Evolutionary conservation across 768 basidiomycete species (phyloP).

Genomic region (Cyclocybe cylindracea): DNA sequence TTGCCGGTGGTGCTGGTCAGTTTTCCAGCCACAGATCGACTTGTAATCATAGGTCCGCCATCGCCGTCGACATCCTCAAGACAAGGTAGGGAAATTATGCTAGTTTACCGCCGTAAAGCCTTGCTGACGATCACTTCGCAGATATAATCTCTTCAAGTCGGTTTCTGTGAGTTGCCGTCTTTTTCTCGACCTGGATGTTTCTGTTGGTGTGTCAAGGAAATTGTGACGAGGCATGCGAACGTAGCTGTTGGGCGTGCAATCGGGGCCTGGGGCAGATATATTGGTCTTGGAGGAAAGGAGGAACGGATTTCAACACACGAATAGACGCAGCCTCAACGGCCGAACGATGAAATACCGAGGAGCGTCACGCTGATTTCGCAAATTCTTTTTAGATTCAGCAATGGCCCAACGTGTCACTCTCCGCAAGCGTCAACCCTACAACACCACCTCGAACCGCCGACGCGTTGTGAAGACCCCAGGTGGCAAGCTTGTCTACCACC

Average conservation of each 20-base stretch:
- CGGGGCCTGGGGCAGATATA: background rate
- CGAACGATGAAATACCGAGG: constrained; percentile 1
- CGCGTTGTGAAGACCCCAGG: constrained; percentile 98
- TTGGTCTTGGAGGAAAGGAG: background rate
- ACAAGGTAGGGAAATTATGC: constrained; percentile 49
- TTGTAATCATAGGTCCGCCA: constrained; percentile 34
- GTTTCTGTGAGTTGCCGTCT: constrained; percentile 38
- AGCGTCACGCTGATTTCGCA: constrained; percentile 5
- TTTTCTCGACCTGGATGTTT: constrained; percentile 9
- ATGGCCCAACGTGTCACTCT: constrained; percentile 99
- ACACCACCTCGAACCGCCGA: constrained; percentile 95
- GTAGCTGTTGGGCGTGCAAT: background rate
- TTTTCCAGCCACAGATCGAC: constrained; percentile 38
- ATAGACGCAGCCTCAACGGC: background rate
- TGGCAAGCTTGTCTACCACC: constrained; percentile 97
- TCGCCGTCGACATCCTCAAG: constrained; percentile 63
- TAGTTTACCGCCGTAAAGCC: constrained; percentile 7
- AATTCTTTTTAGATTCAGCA: constrained; percentile 24
- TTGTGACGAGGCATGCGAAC: constrained; percentile 1
- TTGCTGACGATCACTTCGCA: constrained; percentile 5
- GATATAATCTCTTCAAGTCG: constrained; percentile 11
- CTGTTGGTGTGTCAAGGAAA: background rate
- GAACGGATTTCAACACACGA: background rate
- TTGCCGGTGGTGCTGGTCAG: constrained; percentile 37
- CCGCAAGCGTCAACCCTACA: constrained; percentile 97